Conservation (phyloP, 1,139 yeast genomes). For the Magnusiomyces suaveolens region DNA sequence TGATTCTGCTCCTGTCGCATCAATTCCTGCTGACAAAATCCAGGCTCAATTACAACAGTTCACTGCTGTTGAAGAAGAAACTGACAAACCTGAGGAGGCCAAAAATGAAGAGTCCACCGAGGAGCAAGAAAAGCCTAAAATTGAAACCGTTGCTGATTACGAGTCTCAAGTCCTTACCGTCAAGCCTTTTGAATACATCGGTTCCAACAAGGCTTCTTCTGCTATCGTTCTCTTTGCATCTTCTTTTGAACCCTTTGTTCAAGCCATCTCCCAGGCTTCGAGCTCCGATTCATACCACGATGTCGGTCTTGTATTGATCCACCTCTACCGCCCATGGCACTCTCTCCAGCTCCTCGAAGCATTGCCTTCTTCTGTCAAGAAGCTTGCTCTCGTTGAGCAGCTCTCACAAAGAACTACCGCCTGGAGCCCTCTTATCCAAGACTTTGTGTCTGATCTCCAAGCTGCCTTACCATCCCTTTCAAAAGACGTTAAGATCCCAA, state of each 20-base stretch:
- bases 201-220: conserved; percentile 37
- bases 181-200: conserved; percentile 37
- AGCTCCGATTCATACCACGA: conserved; percentile 30
- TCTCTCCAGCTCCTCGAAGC: conserved; percentile 41
- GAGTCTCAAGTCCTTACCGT: conserved; percentile 24
- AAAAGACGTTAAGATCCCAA: conserved; percentile 26
- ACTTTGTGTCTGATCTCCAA: conserved; percentile 55
- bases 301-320: conserved; percentile 47
- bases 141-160: conserved; percentile 19
- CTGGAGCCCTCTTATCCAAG: conserved; percentile 64
- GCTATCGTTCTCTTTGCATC: conserved; percentile 57
- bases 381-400: conserved; percentile 60
- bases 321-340: conserved; percentile 65
- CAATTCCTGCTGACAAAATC: conserved; percentile 15
- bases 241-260: conserved; percentile 39
- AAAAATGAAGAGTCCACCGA: conserved; percentile 6
- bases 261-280: conserved; percentile 29
- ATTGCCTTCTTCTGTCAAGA: conserved; percentile 48
- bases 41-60: conserved; percentile 11
- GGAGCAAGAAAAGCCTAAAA: conserved; percentile 17
- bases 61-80: not conserved
- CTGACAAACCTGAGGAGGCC: too few species aligned
- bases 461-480: conserved; percentile 40
- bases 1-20: conserved; percentile 11
- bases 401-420: conserved; percentile 38